Base-by-base conservation (phyloP, 2,329 filamentous ascomycete genomes). In the Fusarium pilosicola region DNA sequence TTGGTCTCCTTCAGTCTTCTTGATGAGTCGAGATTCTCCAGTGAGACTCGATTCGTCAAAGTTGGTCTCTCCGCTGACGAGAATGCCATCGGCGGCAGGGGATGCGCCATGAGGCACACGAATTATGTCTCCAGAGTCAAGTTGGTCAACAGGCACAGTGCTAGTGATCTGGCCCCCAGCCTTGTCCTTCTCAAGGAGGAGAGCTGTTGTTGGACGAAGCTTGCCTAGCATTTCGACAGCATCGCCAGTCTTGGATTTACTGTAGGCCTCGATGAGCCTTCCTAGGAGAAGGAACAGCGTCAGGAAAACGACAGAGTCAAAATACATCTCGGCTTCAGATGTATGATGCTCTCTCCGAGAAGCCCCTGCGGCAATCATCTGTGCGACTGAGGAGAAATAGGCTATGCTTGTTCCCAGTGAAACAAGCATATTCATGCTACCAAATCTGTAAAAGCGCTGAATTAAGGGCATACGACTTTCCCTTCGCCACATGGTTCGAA, bases 381-480 rank as follows among this genome's bases (percentile, higher is more conserved):
- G 91, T 22, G 90, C 92, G 30, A 97, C 84, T 0, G 94, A 97
- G 1, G 94, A 92, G 70, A 97, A 85, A 80, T 97, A 97, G 4
- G 95, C 95, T 68, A 98, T 94, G 5, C 90, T 92, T 1, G 95
- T 97, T 11, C 95, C 95, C 5, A 97, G 87, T 13, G 93, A 96
- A 83, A 98, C 95, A 68, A 98, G 88, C 85, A 97, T 92, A 79
- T 97, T 97, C 95, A 98, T 98, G 84, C 95, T 97, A 14, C 95
- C 95, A 78, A 98, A 98, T n/a, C 93, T 91, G 81, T 95, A 94
- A 78, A 98, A 95, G 20, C 95, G 88, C 75, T 92, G 89, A 22
- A 93, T 76, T 8, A 97, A 80, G 0, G 94, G 93, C 2, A 92
- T 92, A 42, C 88, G 89, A 79, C 94, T 97, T 34, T 90, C 89